These are phyloP conservation scores for Houttuynia cordata DNA, from an alignment of 164 flowering plant genomes.

Conservation along the genomic window DNA sequence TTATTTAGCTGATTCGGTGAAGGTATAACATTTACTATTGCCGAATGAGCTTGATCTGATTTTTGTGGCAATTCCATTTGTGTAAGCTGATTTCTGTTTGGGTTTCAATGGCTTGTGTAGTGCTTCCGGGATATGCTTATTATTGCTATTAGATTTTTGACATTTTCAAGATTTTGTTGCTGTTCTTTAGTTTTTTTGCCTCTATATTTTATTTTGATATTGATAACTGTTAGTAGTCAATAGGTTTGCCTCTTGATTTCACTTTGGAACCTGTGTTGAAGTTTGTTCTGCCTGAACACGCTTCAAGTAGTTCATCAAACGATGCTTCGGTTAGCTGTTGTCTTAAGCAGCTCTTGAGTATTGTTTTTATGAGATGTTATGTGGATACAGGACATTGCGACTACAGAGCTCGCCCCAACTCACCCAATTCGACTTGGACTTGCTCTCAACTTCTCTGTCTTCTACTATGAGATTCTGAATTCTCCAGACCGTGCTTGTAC, in stretches of 20 bases:
- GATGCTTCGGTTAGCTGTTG: neutral
- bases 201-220: neutral
- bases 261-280: too few species aligned
- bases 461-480: constrained; percentile 79
- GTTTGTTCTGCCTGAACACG: too few species aligned
- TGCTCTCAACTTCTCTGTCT: constrained; percentile 86
- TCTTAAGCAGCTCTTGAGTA: neutral
- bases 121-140: neutral
- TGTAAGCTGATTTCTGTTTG: neutral
- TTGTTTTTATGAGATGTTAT: constrained; percentile 1
- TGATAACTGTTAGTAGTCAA: too few species aligned
- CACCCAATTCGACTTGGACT: constrained; percentile 83
- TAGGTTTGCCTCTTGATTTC: too few species aligned
- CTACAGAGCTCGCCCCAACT: constrained; percentile 63
- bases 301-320: neutral
- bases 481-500: constrained; percentile 87
- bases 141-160: neutral
- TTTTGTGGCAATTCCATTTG: neutral
- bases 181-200: neutral
- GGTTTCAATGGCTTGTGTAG: neutral
- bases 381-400: constrained; percentile 64
- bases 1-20: too few species aligned
- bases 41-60: neutral
- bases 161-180: neutral
- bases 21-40: too few species aligned